Conservation (phyloP, 495 filamentous ascomycete genomes). For the Penicillium mononematosum region DNA sequence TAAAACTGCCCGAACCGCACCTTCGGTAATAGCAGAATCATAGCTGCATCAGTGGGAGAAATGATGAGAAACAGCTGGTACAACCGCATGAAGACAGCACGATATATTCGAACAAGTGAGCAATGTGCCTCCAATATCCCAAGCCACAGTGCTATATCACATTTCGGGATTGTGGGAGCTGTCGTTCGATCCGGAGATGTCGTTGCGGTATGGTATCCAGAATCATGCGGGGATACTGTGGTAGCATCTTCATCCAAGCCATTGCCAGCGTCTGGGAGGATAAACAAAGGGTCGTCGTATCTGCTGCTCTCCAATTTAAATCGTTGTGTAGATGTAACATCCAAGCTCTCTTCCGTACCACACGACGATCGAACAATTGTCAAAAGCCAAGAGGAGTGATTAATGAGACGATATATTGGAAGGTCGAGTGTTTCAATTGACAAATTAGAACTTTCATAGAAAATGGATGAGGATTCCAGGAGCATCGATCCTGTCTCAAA, state of each 20-base stretch:
- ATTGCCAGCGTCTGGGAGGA: neutral
- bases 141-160: constrained; percentile 14
- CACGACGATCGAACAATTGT: constrained; percentile 11
- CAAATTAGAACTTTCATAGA: neutral
- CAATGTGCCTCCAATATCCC: constrained; percentile 20
- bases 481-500: constrained; percentile 5
- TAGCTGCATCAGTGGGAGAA: constrained; percentile 16
- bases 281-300: neutral
- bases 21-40: constrained; percentile 16
- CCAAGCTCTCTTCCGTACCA: neutral
- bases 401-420: constrained; percentile 23
- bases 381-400: constrained; percentile 22
- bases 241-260: neutral
- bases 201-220: constrained; percentile 12
- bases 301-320: neutral
- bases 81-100: constrained; percentile 19
- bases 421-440: constrained; percentile 13
- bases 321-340: neutral
- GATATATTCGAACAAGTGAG: constrained; percentile 21
- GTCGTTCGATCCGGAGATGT: neutral
- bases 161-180: neutral
- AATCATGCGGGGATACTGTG: constrained; percentile 16
- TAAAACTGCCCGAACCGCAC: constrained; percentile 15
- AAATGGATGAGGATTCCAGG: neutral
- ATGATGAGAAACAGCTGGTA: constrained; percentile 23